Evolutionary conservation across 2,329 filamentous ascomycete genomes (phyloP), one percentile per base, ranked within the genome.

Genomic region (Aspergillus udagawae): DNA sequence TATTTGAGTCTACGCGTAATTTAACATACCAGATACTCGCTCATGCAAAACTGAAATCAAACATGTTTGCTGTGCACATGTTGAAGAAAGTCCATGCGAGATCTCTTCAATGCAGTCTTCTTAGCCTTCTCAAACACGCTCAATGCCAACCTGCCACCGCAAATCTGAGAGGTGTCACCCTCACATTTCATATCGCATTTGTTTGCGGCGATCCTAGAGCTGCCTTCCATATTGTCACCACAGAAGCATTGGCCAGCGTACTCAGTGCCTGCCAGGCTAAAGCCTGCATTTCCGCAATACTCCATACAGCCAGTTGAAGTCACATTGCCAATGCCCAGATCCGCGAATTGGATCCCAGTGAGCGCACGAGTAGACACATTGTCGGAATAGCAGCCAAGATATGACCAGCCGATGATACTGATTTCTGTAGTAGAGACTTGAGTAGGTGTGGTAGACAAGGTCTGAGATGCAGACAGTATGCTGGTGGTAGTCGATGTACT

Each of bases 191-290:
- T 29, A 10, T 29, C 28, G 28, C 28, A 29, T 29, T 29, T 4
- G 28, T 29, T 29, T 29, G 28, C 28, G 9, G 28, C 28, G 28
- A 29, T 29, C 28, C 10, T 29, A 29, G 53, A 52, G 17, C 52
- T 58, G 8, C 45, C 49, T 20, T 47, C 32, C 32, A 58, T n/a
- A 64, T 59, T 51, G 59, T 78, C 73, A 17, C 77, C 80, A 60
- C 80, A 83, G 65, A 78, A 81, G 68, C 80, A 83, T 59, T 77
- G 73, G 23, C 75, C 74, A 35, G 75, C 76, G 27, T 79, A 79
- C 63, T 82, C 79, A 20, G 80, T 81, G 25, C 80, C 80, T 0
- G 81, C 80, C 56, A 82, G 70, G 42, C 70, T 62, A 60, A 73
- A 82, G 8, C 80, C 79, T 48, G 69, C 68, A 35, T 62, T 61